Base-by-base conservation (phyloP, 1,284 basidiomycete genomes). In the Sporisorium scitamineum region DNA sequence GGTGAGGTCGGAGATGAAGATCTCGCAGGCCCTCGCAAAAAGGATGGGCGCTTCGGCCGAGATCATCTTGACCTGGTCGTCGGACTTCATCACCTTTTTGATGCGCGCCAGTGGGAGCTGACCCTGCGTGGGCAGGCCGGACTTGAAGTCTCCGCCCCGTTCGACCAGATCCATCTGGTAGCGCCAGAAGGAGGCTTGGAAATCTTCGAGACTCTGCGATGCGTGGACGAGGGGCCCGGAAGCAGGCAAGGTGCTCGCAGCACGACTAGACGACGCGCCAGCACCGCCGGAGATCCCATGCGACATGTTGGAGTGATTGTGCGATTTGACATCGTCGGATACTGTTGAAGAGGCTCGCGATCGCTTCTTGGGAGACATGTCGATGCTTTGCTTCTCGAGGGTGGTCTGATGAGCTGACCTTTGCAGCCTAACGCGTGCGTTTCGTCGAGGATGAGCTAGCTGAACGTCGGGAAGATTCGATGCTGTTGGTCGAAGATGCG, bases 1-100 rank as follows among this genome's bases (percentile, higher is more conserved):
- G 6, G 85, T 85, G 31, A 85, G 69, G 51, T 85, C 84, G 5
- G 83, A 80, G 58, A 86, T 84, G 54, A 86, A 84, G 52, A 86
- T 85, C 65, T 85, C 84, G 62, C 84, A 85, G 3, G 83, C 84
- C 26, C 84, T 54, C 3, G 84, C 84, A 54, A 85, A 81, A 7
- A 85, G 54, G 52, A 85, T 84, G 9, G 83, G 82, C 31, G 83
- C 84, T 51, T 85, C 84, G 9, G 84, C 81, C 2, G 84, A 84
- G 48, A 85, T 84, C 82, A 84, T 84, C 80, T 83, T 84, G 61
- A 85, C 82, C 48, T 84, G 79, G 39, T 83, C 82, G 60, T 85
- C 82, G 24, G 77, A 78, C 69, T 85, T 85, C 83, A 85, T 84
- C 47, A 84, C 84, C 54, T 84, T 84, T 48, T 85, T 85, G 63